Evolutionary conservation across 2,329 filamentous ascomycete species (phyloP).

Genomic region (Chaetothyriales sp.): DNA sequence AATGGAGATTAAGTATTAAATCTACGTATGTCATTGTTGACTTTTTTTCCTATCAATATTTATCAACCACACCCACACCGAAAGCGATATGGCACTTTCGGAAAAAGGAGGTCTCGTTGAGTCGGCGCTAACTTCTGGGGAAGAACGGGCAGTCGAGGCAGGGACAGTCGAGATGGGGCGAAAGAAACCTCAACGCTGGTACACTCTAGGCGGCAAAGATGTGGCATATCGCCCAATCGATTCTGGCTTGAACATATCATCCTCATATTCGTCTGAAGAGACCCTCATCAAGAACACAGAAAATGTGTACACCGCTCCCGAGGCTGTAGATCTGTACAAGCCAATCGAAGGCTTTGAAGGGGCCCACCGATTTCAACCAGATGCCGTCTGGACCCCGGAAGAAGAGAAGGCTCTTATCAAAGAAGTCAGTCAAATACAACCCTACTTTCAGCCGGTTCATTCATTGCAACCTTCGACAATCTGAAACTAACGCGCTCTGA

Average conservation of each 20-base stretch:
- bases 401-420: constrained; percentile 18
- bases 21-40: not conserved
- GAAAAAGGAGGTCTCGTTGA: not conserved
- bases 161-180: not conserved
- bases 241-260: constrained; percentile 3
- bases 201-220: constrained; percentile 11
- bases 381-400: constrained; percentile 13
- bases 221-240: constrained; percentile 12
- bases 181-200: constrained; percentile 7
- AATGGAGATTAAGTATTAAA: not conserved
- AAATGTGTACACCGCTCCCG: constrained; percentile 12
- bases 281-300: constrained; percentile 9
- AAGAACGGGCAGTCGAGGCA: not conserved
- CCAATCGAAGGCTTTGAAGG: constrained; percentile 26
- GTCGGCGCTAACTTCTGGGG: too few relatives aligned
- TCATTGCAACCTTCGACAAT: constrained; percentile 18
- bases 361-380: constrained; percentile 30
- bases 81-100: not conserved
- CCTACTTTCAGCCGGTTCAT: not conserved
- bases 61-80: not conserved
- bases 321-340: constrained; percentile 13
- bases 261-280: constrained; percentile 9
- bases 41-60: not conserved
- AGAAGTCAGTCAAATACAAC: constrained; percentile 4
- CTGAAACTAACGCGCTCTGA: constrained; percentile 5